phyloP scores from a whole-genome alignment of 345 rosid genomes.

The Heritiera fomes region DNA sequence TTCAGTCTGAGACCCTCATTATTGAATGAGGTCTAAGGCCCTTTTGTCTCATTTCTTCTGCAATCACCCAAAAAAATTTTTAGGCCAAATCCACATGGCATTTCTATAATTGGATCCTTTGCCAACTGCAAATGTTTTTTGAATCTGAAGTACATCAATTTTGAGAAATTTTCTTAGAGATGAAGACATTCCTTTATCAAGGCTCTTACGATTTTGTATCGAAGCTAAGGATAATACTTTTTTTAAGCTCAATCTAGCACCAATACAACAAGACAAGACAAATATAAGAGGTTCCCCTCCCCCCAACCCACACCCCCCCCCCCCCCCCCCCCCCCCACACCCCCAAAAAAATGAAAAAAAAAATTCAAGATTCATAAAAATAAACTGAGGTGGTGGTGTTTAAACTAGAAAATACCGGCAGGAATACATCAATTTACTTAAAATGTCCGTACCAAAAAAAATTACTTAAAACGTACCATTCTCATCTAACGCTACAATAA shows the following conservation, averaged over 20 bases:
- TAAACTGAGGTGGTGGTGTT: not conserved
- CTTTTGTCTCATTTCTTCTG: not conserved
- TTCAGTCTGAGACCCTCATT: not conserved
- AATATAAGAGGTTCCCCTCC: not conserved
- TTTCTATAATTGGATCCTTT: not conserved
- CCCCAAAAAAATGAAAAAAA: not conserved
- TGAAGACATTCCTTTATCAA: not conserved
- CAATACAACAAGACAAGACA: not conserved
- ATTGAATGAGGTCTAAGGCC: not conserved
- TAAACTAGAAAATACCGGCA: not conserved
- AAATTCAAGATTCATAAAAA: not conserved
- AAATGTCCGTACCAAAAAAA: conserved; percentile 42
- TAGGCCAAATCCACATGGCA: not conserved
- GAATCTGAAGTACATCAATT: not conserved
- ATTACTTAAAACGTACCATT: conserved; percentile 50
- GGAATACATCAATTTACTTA: not conserved
- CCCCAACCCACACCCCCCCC: too few relatives aligned
- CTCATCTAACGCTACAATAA: conserved; percentile 79
- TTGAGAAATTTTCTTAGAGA: not conserved
- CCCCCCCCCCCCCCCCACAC: too few relatives aligned
- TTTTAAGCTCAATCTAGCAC: not conserved
- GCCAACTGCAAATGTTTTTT: not conserved
- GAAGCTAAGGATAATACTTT: not conserved
- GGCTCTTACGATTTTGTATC: not conserved
- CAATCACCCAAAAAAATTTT: not conserved